Evolutionary conservation across 176 grass and related monocot species (phyloP), one percentile per base, ranked within the genome.

Genomic region (Lolium multiflorum): DNA sequence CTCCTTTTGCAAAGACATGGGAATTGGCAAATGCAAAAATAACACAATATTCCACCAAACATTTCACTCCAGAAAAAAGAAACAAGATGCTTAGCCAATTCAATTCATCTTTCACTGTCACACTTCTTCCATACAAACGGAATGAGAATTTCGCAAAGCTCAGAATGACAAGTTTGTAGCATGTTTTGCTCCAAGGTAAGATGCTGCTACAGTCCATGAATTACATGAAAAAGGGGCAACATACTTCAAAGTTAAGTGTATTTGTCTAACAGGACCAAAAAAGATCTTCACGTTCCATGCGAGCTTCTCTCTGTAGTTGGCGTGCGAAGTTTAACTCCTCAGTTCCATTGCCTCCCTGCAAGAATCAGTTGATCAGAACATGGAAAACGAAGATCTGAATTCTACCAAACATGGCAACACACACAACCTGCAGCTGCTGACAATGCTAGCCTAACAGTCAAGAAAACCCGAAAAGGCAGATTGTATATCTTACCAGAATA

Each of bases 321-420:
- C 15, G 10, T 35, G 4, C 49, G 31, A 17, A 59, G 11, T 56
- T 26, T 24, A 65, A n/a, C 47, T 54, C 24, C 71, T 57, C 47
- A 82, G 71, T 4, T 88, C 71, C 79, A 88, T 59, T 12, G 72
- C 38, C 73, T 78, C 80, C 80, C 86, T 83, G 41, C 17, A 83
- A 49, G 12, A 24, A 77, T 26, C 31, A 57, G 37, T 26, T 47
- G 18, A 50, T 58, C 25, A 56, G 6, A 82, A 55, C 69, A 65
- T 44, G 70, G 16, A 46, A 41, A 43, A 47, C 20, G 72, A 64
- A 2, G 38, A 41, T 1, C 5, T 13, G 11, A 28, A 26, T 63
- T 63, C 22, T 13, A 26, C 60, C 10, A 5, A 63, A 26, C 1
- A 62, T 62, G 3, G 9, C n/a, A 47, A 52, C 13, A 50, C 14